Percentiles rank a stretch among this genome's conserved stretches.
These are phyloP conservation scores for Spathaspora hagerdaliae DNA, from an alignment of 805 yeast species.

Conservation along the genomic window DNA sequence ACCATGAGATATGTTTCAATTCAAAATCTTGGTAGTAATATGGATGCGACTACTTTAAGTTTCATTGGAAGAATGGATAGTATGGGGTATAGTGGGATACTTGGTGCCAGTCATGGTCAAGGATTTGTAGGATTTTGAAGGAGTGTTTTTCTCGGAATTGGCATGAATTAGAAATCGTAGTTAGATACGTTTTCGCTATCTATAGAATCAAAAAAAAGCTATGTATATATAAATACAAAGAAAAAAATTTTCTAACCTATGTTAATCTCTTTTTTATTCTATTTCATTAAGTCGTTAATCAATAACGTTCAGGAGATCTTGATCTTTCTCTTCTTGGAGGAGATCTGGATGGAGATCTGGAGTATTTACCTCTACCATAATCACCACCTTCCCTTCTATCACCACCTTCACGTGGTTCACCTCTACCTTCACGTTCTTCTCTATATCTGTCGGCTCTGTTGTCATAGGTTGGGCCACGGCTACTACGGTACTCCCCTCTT, in stretches of 20 bases:
- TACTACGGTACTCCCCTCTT: conserved; percentile 5
- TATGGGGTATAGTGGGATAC: background rate
- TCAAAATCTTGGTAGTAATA: conserved; percentile 16
- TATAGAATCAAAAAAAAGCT: no score
- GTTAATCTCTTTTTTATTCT: background rate
- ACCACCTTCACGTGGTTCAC: conserved; percentile 8
- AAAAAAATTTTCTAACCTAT: no score
- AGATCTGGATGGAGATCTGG: conserved; percentile 19
- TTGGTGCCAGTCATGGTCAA: background rate
- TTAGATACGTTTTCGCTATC: no score
- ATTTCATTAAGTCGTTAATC: background rate
- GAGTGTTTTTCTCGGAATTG: background rate
- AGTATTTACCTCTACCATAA: conserved; percentile 8
- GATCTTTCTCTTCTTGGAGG: conserved; percentile 35
- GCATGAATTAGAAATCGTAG: no score
- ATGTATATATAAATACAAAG: no score
- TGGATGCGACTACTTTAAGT: background rate
- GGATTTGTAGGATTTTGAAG: background rate
- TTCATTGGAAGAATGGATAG: background rate
- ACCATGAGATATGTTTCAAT: conserved; percentile 30
- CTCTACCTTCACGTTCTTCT: conserved; percentile 13
- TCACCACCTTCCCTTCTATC: conserved; percentile 17
- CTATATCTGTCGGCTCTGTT: conserved; percentile 14
- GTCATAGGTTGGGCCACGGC: conserved; percentile 15
- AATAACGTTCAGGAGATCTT: conserved; percentile 34